These are phyloP conservation scores for Magnaporthiopsis incrustans DNA, from an alignment of 2,329 filamentous ascomycete species.

Conservation along the genomic window DNA sequence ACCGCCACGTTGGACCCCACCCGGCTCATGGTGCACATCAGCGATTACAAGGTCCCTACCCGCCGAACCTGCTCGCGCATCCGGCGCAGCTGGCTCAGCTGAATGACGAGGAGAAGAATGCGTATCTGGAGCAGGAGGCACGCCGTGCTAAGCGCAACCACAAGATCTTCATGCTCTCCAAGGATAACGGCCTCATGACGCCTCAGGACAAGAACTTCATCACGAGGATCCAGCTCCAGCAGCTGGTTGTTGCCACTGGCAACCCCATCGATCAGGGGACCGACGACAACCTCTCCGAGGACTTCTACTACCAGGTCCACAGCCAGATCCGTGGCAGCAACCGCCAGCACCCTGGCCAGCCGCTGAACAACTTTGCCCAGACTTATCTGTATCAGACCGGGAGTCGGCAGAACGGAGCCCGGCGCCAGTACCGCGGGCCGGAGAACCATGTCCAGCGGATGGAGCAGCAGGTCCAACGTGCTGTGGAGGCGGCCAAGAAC, in stretches of 20 bases:
- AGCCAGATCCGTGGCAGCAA: conserved; percentile 87
- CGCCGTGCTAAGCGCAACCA: conserved; percentile 95
- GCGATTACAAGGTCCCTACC: conserved; percentile 47
- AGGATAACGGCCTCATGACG: conserved; percentile 96
- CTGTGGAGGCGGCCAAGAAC: conserved; percentile 93
- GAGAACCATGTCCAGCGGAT: conserved; percentile 98
- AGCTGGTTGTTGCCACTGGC: conserved; percentile 86
- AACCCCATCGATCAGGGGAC: conserved; percentile 72
- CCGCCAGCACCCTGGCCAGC: conserved; percentile 85
- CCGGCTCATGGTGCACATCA: conserved; percentile 24
- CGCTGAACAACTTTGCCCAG: conserved; percentile 91
- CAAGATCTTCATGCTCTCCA: conserved; percentile 89
- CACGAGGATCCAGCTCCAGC: conserved; percentile 93
- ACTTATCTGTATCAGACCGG: conserved; percentile 96
- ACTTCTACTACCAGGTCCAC: conserved; percentile 98
- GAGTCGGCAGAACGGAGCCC: conserved; percentile 64
- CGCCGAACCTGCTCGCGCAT: conserved; percentile 46
- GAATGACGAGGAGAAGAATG: conserved; percentile 74
- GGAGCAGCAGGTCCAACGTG: conserved; percentile 97
- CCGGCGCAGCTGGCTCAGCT: conserved; percentile 69
- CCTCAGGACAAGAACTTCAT: conserved; percentile 99
- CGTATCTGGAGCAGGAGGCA: conserved; percentile 82
- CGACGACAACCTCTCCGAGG: conserved; percentile 77
- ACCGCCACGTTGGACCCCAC: conserved; percentile 43
- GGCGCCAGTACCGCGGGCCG: conserved; percentile 66